Evolutionary conservation across 2,329 filamentous ascomycete species (phyloP).

Genomic region (Beauveria medogensis): DNA sequence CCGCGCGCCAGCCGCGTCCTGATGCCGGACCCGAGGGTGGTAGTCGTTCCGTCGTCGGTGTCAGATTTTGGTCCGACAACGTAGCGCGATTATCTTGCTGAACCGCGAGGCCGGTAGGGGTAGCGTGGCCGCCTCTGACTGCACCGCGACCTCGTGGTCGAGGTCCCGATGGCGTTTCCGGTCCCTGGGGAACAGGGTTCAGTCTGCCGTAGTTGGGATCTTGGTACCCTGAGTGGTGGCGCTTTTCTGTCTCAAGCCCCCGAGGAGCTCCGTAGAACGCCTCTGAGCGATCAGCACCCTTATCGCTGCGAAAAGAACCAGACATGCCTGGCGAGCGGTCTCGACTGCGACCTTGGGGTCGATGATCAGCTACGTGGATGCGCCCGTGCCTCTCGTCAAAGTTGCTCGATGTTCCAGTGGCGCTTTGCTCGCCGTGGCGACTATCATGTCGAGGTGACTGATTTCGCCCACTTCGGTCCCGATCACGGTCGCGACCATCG

Average conservation of each 20-base stretch:
- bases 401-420: constrained; percentile 23
- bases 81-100: constrained; percentile 36
- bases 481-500: constrained; percentile 38
- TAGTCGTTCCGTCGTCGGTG: constrained; percentile 40
- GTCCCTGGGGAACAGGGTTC: constrained; percentile 40
- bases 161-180: constrained; percentile 48
- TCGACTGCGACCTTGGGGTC: constrained; percentile 24
- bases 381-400: constrained; percentile 42
- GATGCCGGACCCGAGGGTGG: constrained; percentile 47
- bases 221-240: constrained; percentile 33
- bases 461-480: constrained; percentile 31
- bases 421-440: constrained; percentile 23
- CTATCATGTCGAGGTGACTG: constrained; percentile 42
- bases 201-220: constrained; percentile 57
- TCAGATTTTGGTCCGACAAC: constrained; percentile 31
- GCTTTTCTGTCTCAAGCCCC: constrained; percentile 43
- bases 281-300: constrained; percentile 29
- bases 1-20: constrained; percentile 37
- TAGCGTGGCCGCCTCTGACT: constrained; percentile 27
- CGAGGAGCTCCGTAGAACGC: constrained; percentile 29
- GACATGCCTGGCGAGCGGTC: constrained; percentile 24
- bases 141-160: constrained; percentile 40
- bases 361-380: constrained; percentile 28
- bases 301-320: constrained; percentile 21
- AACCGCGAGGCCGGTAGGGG: constrained; percentile 28